Evolutionary conservation across 805 yeast species (phyloP), one percentile per base, ranked within the genome.

Genomic region (Teunomyces kruisii): DNA sequence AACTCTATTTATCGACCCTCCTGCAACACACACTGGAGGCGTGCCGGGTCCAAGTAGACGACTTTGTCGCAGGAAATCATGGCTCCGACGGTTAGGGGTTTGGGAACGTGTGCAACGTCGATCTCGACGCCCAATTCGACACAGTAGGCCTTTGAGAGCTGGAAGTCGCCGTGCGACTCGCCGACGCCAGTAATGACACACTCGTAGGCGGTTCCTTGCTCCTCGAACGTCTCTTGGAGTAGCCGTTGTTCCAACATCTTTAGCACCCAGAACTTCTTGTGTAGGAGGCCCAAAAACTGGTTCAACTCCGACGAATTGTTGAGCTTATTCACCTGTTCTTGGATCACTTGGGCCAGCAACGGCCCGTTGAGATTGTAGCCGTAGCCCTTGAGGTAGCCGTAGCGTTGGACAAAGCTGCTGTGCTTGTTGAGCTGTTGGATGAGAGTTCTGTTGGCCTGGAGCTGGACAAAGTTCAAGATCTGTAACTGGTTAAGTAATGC

Each of bases 61-160:
- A 83, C 65, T 42, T 69, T 64, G 14, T 77, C 67, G 44, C 83
- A 76, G 5, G 69, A 57, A 3, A 79, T 54, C 15, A 65, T 61
- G 45, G 76, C 76, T 3, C 86, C 86, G 14, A 70, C 56, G 12
- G 58, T 48, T 3, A 61, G 58, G 13, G 56, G 55, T 7, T 45
- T 33, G 10, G 51, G 47, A 9, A 58, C 35, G 52, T 51, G 44
- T 46, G 51, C 32, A 9, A 79, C 57, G n/a, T 75, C 77, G 15
- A 79, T 77, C 43, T 72, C 78, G 9, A 75, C 52, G 16, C 70
- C 76, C 27, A 76, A 57, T 26, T 78, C 80, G 42, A 59, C 51
- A 49, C 85, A 80, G 54, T 66, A 78, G 0, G 72, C 84, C 32
- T 60, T 61, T n/a, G 68, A 68, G 1, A 75, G 37, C 2, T 52